phyloP scores from a whole-genome alignment of 2,329 filamentous ascomycete species.

The Beauveria bassiana region DNA sequence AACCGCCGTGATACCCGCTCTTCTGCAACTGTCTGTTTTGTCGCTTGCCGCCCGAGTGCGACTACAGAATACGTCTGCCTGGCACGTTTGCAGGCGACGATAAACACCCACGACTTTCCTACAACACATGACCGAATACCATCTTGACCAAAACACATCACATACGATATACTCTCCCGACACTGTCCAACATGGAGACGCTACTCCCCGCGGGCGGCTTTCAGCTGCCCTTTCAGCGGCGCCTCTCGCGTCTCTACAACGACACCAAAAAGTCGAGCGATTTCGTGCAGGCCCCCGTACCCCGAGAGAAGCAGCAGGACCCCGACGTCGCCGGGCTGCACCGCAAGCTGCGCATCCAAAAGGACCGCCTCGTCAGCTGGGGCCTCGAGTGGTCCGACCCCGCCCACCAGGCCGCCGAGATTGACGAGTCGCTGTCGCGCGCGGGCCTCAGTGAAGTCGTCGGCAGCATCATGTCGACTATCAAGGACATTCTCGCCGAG shows the following conservation, averaged over 20 bases:
- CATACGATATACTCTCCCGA: neutral
- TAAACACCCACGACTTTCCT: neutral
- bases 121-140: neutral
- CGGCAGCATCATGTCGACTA: slow-evolving; percentile 69
- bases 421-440: slow-evolving; percentile 62
- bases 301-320: slow-evolving; percentile 45
- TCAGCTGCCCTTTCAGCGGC: slow-evolving; percentile 51
- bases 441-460: slow-evolving; percentile 71
- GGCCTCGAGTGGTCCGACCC: slow-evolving; percentile 75
- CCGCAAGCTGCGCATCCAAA: slow-evolving; percentile 71
- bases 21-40: neutral
- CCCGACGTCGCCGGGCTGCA: slow-evolving; percentile 66
- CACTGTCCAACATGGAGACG: slow-evolving; percentile 35
- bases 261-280: slow-evolving; percentile 74
- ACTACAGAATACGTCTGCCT: slow-evolving; percentile 1
- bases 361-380: slow-evolving; percentile 72
- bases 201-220: slow-evolving; percentile 44
- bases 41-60: neutral
- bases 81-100: neutral
- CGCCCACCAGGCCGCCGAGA: slow-evolving; percentile 56
- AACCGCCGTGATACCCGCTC: neutral
- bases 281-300: slow-evolving; percentile 59
- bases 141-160: neutral
- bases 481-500: slow-evolving; percentile 72
- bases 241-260: slow-evolving; percentile 66